Evolutionary conservation across 371 early-diverging fungal species (phyloP).

Genomic region (Mortierella sp.): DNA sequence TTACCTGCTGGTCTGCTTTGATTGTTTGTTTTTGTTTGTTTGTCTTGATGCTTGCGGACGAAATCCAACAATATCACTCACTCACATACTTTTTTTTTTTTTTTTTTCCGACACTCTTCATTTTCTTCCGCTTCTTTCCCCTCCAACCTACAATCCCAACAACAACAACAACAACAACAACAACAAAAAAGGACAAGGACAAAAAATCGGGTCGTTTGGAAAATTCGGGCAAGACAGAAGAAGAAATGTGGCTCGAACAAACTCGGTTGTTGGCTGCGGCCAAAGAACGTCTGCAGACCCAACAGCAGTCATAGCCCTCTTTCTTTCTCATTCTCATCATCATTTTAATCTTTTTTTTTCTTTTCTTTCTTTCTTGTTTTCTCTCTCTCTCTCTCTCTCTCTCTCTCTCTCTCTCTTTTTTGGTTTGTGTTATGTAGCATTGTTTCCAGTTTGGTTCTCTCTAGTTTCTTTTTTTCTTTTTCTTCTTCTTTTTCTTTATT

Average conservation of each 20-base stretch:
- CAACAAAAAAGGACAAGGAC: conserved; percentile 92
- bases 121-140: not conserved
- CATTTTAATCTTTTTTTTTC: too few relatives aligned
- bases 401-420: not conserved
- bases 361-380: not conserved
- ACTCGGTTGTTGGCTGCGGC: conserved; percentile 96
- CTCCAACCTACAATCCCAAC: not conserved
- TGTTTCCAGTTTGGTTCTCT: not conserved
- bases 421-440: not conserved
- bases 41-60: not conserved
- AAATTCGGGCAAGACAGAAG: conserved; percentile 90
- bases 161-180: too few relatives aligned
- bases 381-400: not conserved
- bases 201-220: conserved; percentile 88
- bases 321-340: not conserved
- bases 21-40: not conserved
- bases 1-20: not conserved
- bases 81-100: not conserved
- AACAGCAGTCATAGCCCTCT: conserved; percentile 58
- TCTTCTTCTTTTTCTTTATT: too few relatives aligned
- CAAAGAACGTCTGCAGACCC: conserved; percentile 75
- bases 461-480: too few relatives aligned
- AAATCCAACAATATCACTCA: not conserved
- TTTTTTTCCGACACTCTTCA: too few relatives aligned
- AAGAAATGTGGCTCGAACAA: conserved; percentile 91